phyloP scores from a whole-genome alignment of 495 filamentous ascomycete species.

The Cairneyella variabilis region DNA sequence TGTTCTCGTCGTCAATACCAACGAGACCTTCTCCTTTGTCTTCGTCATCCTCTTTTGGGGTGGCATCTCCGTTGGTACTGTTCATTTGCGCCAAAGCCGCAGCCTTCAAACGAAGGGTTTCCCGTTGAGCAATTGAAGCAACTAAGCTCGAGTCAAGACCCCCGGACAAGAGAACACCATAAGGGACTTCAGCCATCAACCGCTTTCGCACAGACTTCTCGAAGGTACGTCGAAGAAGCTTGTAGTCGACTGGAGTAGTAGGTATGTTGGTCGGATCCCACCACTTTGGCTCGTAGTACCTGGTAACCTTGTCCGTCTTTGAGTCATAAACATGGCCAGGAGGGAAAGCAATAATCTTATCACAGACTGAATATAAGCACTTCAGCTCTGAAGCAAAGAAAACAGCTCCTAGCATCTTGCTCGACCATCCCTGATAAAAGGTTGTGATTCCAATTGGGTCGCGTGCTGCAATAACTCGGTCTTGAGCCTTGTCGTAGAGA shows the following conservation, averaged over 20 bases:
- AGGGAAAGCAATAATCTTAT: constrained; percentile 90
- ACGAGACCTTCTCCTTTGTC: constrained; percentile 67
- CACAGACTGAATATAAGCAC: constrained; percentile 87
- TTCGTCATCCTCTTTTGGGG: constrained; percentile 31
- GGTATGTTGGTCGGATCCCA: constrained; percentile 81
- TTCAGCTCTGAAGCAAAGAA: constrained; percentile 98
- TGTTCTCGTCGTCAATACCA: constrained; percentile 88
- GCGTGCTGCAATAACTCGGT: constrained; percentile 88
- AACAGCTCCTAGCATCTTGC: constrained; percentile 72
- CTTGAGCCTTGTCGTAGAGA: constrained; percentile 86
- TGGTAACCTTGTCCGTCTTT: constrained; percentile 69
- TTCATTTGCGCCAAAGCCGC: constrained; percentile 41
- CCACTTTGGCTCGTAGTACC: constrained; percentile 91
- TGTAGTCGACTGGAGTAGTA: constrained; percentile 74
- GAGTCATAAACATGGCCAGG: constrained; percentile 96
- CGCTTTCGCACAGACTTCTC: constrained; percentile 93
- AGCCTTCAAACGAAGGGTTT: constrained; percentile 72
- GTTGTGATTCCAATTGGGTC: constrained; percentile 97
- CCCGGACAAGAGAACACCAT: constrained; percentile 92
- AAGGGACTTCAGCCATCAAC: constrained; percentile 97
- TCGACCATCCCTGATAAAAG: constrained; percentile 92
- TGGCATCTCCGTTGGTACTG: constrained; percentile 32
- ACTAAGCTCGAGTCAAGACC: constrained; percentile 95
- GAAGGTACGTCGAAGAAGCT: constrained; percentile 69
- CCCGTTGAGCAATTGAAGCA: constrained; percentile 90